Percentiles rank a stretch among this genome's conserved stretches.
Evolutionary conservation across 1,284 basidiomycete genomes (phyloP).

Genomic region (Tilletia indica): DNA sequence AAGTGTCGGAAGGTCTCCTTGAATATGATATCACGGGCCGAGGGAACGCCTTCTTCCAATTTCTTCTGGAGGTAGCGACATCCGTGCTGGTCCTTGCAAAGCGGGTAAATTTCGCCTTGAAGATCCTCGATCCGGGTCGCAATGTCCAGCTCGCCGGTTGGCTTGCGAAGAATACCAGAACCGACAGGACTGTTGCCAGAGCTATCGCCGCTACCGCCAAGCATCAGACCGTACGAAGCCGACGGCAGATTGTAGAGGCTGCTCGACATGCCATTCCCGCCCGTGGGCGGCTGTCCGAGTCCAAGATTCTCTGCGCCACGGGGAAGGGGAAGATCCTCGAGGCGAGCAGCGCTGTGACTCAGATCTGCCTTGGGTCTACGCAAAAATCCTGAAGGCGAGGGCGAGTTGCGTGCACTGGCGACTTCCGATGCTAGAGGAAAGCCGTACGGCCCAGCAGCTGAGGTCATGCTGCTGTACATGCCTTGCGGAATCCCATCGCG

Average conservation of each 20-base stretch:
- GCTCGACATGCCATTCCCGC: conserved; percentile 20
- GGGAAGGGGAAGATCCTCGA: conserved; percentile 6
- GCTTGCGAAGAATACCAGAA: conserved; percentile 23
- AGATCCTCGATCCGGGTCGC: conserved; percentile 92
- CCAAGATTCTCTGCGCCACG: background rate
- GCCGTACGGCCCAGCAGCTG: conserved; percentile 18
- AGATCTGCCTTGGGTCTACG: conserved; percentile 30
- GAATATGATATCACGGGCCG: conserved; percentile 91
- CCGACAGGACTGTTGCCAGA: conserved; percentile 32
- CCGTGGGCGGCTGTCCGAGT: background rate
- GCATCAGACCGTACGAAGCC: conserved; percentile 32
- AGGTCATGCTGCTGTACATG: conserved; percentile 19
- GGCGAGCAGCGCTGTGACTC: conserved; percentile 30
- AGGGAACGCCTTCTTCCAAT: conserved; percentile 84
- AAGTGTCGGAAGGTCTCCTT: conserved; percentile 96
- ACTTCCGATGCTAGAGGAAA: conserved; percentile 24
- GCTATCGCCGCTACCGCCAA: conserved; percentile 26
- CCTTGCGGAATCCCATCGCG: conserved; percentile 19
- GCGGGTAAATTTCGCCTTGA: conserved; percentile 80
- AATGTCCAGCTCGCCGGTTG: conserved; percentile 63
- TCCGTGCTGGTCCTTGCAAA: conserved; percentile 99
- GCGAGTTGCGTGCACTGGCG: conserved; percentile 50
- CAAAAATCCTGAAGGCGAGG: conserved; percentile 56
- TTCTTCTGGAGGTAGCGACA: conserved; percentile 99
- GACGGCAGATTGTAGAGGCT: conserved; percentile 20